Base-by-base conservation (phyloP, 306 rosid genomes). In the Corylus avellana region DNA sequence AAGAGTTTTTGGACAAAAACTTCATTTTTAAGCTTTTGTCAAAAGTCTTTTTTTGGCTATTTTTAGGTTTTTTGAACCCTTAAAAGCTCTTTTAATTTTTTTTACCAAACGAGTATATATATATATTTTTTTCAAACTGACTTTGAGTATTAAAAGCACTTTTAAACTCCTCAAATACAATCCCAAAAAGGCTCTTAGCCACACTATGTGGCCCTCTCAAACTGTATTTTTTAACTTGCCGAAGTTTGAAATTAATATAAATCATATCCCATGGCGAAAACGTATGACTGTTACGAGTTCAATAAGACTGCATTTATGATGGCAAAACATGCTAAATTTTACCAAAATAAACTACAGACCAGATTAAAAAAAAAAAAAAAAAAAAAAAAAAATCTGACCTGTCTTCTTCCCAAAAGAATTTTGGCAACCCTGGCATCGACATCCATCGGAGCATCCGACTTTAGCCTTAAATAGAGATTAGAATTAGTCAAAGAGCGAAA, bases 401-500 rank as follows among this genome's bases (percentile, higher is more conserved):
- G 81, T 0, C 32, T 22, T 70, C 5, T 5, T 63, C 80, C 90
- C 86, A 63, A 72, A 84, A 7, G 79, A 49, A 62, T 87, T 87
- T 61, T 76, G 44, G 77, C 90, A 87, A 62, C 73, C n/a, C 8
- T 73, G 78, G 29, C 90, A 87, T 39, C 49, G 58, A 51, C 90
- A 87, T 42, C 44, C 72, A 6, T 7, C 27, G 3, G 88, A 84
- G 72, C 88, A 84, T 69, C 85, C 79, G 49, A 84, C 77, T 7
- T 77, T 63, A 29, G 79, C 81, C 90, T 86, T 57, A 66, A 12
- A 22, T 53, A 77, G 4, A 75, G 42, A 78, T 68, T 18, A 74
- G 47, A 29, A 76, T 46, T 39, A 16, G 47, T 44, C 16, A 4
- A n/a, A 59, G 13, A 5, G 6, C 3, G 13, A 29, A 74, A 46